Conservation (phyloP, 768 basidiomycete species). For the Leccinum arenicola region DNA sequence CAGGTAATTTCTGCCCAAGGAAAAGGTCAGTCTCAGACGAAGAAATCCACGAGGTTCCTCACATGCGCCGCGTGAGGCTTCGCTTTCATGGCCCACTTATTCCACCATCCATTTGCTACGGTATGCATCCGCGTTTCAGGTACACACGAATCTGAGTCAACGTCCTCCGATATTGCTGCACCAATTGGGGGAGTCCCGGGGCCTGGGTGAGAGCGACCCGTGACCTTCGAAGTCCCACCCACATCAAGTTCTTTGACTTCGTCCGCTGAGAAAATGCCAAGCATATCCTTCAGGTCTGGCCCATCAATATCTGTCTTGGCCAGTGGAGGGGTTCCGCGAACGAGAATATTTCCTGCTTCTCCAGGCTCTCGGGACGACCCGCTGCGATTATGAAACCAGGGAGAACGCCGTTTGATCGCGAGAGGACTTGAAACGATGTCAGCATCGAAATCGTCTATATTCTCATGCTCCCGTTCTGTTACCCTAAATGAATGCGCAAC, state of each 20-base stretch:
- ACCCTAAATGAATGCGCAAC: conserved; percentile 31
- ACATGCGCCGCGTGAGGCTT: conserved; percentile 17
- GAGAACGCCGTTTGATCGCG: conserved; percentile 20
- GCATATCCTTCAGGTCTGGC: conserved; percentile 45
- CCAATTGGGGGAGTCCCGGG: conserved; percentile 31
- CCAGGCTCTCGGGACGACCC: neutral
- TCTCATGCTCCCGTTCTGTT: conserved; percentile 9
- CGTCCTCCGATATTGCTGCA: conserved; percentile 28
- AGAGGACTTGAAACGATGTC: conserved; percentile 41
- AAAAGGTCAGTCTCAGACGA: conserved; percentile 10
- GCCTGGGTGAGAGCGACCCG: conserved; percentile 31
- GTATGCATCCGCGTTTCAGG: conserved; percentile 34
- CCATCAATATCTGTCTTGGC: conserved; percentile 21
- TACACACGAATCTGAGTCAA: conserved; percentile 18
- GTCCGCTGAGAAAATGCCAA: conserved; percentile 42
- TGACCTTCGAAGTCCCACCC: conserved; percentile 25
- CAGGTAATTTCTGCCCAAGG: conserved; percentile 28
- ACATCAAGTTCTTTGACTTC: conserved; percentile 41
- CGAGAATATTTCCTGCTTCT: conserved; percentile 22
- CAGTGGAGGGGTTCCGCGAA: conserved; percentile 29
- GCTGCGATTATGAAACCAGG: conserved; percentile 5
- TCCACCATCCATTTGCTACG: conserved; percentile 51
- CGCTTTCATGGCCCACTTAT: conserved; percentile 43
- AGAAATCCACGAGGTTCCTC: conserved; percentile 13
- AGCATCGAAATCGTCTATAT: conserved; percentile 45